Evolutionary conservation across 306 rosid species (phyloP), one percentile per base, ranked within the genome.

Genomic region (Vigna mungo): DNA sequence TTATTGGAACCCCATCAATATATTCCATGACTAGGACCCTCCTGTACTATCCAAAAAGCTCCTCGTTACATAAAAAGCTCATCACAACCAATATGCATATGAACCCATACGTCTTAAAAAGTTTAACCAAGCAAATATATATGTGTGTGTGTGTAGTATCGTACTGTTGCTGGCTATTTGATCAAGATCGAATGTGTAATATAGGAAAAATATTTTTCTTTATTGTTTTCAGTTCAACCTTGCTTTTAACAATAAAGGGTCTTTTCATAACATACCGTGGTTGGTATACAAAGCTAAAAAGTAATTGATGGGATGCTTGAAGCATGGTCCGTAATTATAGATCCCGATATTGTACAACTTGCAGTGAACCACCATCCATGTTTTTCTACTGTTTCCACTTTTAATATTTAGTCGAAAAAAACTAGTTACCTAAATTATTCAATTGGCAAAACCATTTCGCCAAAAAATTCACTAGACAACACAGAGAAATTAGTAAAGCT

Each of bases 11-110:
- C 72, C 99, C 99, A 70, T 90, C 90, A 16, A 95, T 87, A 82
- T 86, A 95, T 79, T 95, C 99, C 99, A 95, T 95, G 41, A 90
- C 94, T 76, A 95, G 80, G 74, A 85, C 88, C 85, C 97, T 89
- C 93, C 97, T 95, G 86, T 72, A 20, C 77, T 78, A 75, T 59
- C 62, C 81, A 72, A 80, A 83, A 77, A 81, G 59, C 59, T 81
- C 30, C 44, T 34, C 7, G 75, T 83, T 30, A 84, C 56, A 48
- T n/a, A 46, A 80, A 79, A 13, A 70, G 46, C 58, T 61, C 59
- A 68, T 74, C 51, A 61, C 74, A 72, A 66, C 52, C 58, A 39
- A 75, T 75, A 80, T 66, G 67, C 71, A 72, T 48, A 58, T 76
- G 71, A 66, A 41, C 53, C 58, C 73, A 76, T 78, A 55, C n/a